Base-by-base conservation (phyloP, 169 alveolate species). In the Cryptosporidium ryanae region DNA sequence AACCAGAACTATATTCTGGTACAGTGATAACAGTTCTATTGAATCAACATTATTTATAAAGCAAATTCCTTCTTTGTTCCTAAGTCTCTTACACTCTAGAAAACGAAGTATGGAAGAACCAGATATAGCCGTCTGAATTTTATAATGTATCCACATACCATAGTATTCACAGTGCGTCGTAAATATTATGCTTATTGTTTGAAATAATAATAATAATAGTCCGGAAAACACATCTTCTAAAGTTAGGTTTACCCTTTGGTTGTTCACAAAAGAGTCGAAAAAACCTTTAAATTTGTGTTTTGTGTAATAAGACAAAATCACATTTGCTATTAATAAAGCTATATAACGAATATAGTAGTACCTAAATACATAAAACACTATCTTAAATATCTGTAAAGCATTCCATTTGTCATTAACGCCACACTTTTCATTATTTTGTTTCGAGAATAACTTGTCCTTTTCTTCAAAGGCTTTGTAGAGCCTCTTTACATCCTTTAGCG, bases 141-240 rank as follows among this genome's bases (percentile, higher is more conserved):
- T 76, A 23, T 25, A 55, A 50, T 76, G 87, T 23, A 76, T 18
- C 87, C 87, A 76, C 25, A 46, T 38, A 15, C 43, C 65, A 8
- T 59, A 76, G 15, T 76, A 76, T 31, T 76, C 87, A 48, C 87
- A 76, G 8, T 76, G 87, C 2, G 87, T 59, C 32, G 87, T 61
- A 57, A 76, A 76, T 43, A 76, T 34, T 10, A 76, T 61, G 25
- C 49, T 59, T 43, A 61, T 21, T 23, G 48, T n/a, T 46, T 76
- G 87, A 10, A 76, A 70, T 23, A 61, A 7, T 0, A 76, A 55
- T 25, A 76, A 48, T 13, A 44, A 23, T 21, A 76, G 2, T 23
- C 87, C 87, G 18, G 38, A 63, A 13, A 76, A 18, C 1, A 48
- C 12, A 61, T 76, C 63, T 25, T 5, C 0, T 5, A 7, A 61